Conservation (phyloP, 257 asterid genomes). For the Lithospermum erythrorhizon region DNA sequence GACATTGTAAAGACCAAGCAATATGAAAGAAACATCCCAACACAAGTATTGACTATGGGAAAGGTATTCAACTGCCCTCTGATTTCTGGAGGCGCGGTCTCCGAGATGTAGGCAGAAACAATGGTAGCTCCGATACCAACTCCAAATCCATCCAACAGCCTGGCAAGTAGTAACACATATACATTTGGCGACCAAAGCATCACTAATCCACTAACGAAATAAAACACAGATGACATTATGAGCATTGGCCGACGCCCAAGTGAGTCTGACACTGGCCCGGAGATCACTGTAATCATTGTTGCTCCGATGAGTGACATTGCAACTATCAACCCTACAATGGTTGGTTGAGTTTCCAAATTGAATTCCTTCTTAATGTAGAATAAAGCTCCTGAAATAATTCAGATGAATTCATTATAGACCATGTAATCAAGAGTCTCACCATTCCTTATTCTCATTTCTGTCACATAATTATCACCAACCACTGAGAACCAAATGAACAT, state of each 20-base stretch:
- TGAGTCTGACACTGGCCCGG: constrained; percentile 73
- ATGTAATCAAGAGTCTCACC: no score
- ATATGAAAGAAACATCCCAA: constrained; percentile 80
- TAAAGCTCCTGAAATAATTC: constrained; percentile 53
- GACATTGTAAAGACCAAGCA: constrained; percentile 95
- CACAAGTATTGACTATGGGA: constrained; percentile 81
- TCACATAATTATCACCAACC: no score
- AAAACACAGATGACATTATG: constrained; percentile 59
- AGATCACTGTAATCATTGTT: constrained; percentile 72
- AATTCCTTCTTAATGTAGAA: constrained; percentile 85
- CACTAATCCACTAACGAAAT: constrained; percentile 70
- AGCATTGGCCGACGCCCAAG: constrained; percentile 96
- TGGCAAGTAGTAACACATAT: constrained; percentile 62
- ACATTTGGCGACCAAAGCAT: constrained; percentile 93
- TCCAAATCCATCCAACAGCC: constrained; percentile 91
- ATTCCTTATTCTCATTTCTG: no score
- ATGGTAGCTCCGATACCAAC: constrained; percentile 84
- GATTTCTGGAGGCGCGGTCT: constrained; percentile 92
- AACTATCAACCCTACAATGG: constrained; percentile 82
- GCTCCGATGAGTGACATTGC: constrained; percentile 93
- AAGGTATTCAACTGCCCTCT: constrained; percentile 72
- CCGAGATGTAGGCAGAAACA: constrained; percentile 83
- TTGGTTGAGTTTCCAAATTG: constrained; percentile 55
- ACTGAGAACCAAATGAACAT: no score
- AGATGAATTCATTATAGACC: neutral